Evolutionary conservation across 2,329 filamentous ascomycete species (phyloP), one percentile per base, ranked within the genome.

Genomic region (Clonostachys rhizophaga): DNA sequence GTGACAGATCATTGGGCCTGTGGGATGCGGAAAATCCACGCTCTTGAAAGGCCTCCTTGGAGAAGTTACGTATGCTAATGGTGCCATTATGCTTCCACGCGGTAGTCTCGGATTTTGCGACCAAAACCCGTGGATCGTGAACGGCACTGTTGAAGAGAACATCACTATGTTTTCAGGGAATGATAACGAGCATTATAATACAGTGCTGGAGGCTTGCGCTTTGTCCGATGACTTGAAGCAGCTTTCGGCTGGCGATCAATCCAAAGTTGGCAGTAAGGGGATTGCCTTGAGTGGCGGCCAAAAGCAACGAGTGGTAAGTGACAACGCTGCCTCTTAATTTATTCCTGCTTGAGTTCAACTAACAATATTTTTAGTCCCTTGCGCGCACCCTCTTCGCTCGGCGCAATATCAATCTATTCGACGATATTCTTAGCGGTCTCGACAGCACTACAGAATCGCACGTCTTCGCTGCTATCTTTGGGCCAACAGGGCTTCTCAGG

Each of bases 91-190:
- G 2, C 49, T 54, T 1, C 50, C 57, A 0, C 53, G 47, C 1
- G 60, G 59, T 3, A 59, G 58, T 18, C 49, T 69, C 12, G 69
- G 65, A 0, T 75, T 68, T 52, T 74, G 70, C 46, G 64, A 66
- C 41, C 73, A 76, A 45, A 59, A 56, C 0, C 64, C 71, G 1
- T 76, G 71, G 70, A 59, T 74, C 2, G 59, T 60, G 5, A 74
- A 75, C 47, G 58, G 52, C 2, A 66, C 63, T 0, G 54, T 75
- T n/a, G 58, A 58, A 8, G 51, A 68, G 1, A 69, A 67, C 35
- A 69, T 76, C 6, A 49, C 68, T 1, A 70, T 66, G 0, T 44
- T 34, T 6, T 37, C 35, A 2, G 9, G 35, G 9, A 43, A 20
- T 6, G 62, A 70, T 4, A 53, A 54, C 0, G 13, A 43, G 1